Base-by-base conservation (phyloP, 1,284 basidiomycete genomes). In the Pascua guehoae region DNA sequence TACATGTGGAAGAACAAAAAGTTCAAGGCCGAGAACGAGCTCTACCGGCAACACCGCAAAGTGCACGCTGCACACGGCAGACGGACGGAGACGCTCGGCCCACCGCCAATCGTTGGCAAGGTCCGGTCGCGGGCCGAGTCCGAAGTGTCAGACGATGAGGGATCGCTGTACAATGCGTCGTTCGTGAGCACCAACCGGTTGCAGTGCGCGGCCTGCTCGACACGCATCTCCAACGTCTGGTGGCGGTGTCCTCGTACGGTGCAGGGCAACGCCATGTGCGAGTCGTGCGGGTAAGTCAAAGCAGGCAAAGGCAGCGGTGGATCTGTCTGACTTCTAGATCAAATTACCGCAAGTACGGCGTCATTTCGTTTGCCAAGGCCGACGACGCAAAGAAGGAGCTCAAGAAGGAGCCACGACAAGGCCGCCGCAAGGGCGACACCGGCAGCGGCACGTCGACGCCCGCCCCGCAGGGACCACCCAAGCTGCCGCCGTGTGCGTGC, bases 221-320 rank as follows among this genome's bases (percentile, higher is more conserved):
- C 85, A 24, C 84, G 83, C 59, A 87, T 86, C 63, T 88, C 86
- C 9, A 82, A 80, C 48, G 79, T 78, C 5, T 94, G 90, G 92
- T 91, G 89, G 89, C 86, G 88, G 75, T 86, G 89, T 51, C 88
- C 89, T 5, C 88, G 89, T 72, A 85, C 86, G 43, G 81, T 93
- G 41, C 60, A 63, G 47, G 53, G 80, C 80, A 17, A 85, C 83
- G 81, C 91, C 47, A 83, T 93, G 63, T 91, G 91, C 74, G 88
- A 91, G 50, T 81, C 75, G 38, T 94, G 91, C 69, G 90, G 91
- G 50, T 32, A 32, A 32, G 24, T 32, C 24, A 7, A 32, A 32
- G 4, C 24, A 72, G 56, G 63, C 71, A 66, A 80, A 81, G 41
- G 85, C 84, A 38, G 47, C 8, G n/a, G 1, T 14, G 15, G 15